Evolutionary conservation across 306 rosid genomes (phyloP), one percentile per base, ranked within the genome.

Genomic region (Crotalaria pallida): DNA sequence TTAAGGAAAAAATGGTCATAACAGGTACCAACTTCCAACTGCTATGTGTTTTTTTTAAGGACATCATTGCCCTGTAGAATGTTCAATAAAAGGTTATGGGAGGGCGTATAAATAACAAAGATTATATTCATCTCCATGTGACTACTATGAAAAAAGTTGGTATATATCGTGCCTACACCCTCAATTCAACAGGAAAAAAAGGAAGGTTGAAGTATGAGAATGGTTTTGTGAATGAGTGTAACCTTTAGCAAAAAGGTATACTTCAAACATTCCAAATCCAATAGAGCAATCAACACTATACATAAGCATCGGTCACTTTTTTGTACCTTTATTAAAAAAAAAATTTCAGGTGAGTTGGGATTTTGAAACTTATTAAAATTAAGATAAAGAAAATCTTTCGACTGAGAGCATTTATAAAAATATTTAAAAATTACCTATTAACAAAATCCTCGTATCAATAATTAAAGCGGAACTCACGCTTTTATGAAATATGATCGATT

Each of bases 51-150:
- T 79, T 71, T 61, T 51, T 21, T 3, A 47, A 55, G 73, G 66
- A 68, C 81, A 71, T 83, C 44, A 83, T 65, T 51, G 22, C 74
- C 72, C 34, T 75, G 56, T 53, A 71, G 69, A 72, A 59, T 76
- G 58, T 71, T 58, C 53, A 59, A 10, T 41, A 45, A 62, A 70
- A 61, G 47, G 40, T 41, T 47, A 51, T 67, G 48, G 50, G 53
- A 72, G 50, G 19, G 5, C 73, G 61, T 61, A 75, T 70, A 74
- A 69, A 67, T 82, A 78, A 78, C 78, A 79, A 82, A 78, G 69
- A 59, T 58, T 60, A 44, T 78, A 75, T 82, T 71, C 73, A 65
- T 52, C 70, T 59, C 79, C 83, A 79, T 74, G 83, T 79, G 86
- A 66, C 69, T 41, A 4, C 69, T 70, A 70, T 58, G 31, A 33